Base-by-base conservation (phyloP, 2,329 filamentous ascomycete species). In the Nemania sp. region DNA sequence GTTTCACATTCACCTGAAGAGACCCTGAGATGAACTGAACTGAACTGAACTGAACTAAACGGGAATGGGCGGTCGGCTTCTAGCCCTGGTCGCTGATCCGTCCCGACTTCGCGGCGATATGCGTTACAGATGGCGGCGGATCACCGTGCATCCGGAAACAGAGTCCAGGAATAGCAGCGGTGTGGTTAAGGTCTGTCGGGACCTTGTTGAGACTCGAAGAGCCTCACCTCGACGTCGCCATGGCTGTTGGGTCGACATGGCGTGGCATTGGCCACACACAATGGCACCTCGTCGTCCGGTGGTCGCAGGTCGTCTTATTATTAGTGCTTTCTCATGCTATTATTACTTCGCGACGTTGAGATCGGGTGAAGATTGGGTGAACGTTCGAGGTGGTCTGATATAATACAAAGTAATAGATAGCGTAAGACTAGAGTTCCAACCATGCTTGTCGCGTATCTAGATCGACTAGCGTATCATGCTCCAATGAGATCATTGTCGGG, bases 131-230 rank as follows among this genome's bases (percentile, higher is more conserved):
- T 64, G 27, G 27, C 32, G 55, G 60, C 62, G 67, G 64, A 67
- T 66, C 67, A 49, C 29, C 58, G 66, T 62, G 49, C 66, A 65
- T 54, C 66, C 62, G 66, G 66, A 57, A 62, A 61, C 66, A 54
- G 63, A 29, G 35, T 26, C 62, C 66, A 61, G 45, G 57, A 65
- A 68, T 65, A 58, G 66, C 52, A 57, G 52, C 56, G 35, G 56
- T 49, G 65, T 56, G 55, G 65, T 38, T 27, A 45, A 51, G 35
- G 35, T 32, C 55, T 60, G 51, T 62, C 51, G 2, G 41, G 29
- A 24, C 35, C 29, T n/a, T 8, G 15, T 60, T 58, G 66, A 68
- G 62, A 68, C 66, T 41, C 45, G 22, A 58, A 49, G 45, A 65
- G 62, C 66, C 57, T 62, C 65, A 64, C 43, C 38, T 56, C 26